Conservation (phyloP, 1,284 basidiomycete species). For the Naganishia liquefaciens region DNA sequence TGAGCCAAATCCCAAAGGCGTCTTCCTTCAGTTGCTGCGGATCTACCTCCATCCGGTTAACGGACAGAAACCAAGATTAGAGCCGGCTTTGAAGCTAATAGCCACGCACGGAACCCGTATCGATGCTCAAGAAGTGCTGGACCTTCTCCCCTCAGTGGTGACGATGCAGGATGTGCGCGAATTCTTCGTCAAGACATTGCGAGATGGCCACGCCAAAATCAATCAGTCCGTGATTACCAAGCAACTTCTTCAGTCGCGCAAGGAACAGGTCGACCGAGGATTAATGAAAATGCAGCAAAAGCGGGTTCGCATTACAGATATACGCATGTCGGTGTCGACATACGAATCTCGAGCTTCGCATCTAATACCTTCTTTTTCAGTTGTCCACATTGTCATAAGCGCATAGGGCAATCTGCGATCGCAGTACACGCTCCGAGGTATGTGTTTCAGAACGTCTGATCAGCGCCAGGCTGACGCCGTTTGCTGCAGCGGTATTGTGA, state of each 20-base stretch:
- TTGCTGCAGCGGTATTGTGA: constrained; percentile 75
- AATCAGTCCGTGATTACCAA: constrained; percentile 70
- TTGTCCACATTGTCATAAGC: constrained; percentile 93
- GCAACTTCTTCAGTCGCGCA: constrained; percentile 67
- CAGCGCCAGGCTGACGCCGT: constrained; percentile 38
- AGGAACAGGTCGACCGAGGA: constrained; percentile 69
- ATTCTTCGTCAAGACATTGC: constrained; percentile 74
- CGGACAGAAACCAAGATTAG: constrained; percentile 57
- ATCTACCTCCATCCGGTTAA: constrained; percentile 77
- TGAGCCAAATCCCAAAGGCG: constrained; percentile 61
- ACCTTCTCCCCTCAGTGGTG: constrained; percentile 84
- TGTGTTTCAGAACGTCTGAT: constrained; percentile 26
- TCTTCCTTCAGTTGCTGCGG: constrained; percentile 82
- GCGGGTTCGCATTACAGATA: constrained; percentile 87
- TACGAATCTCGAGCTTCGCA: not conserved
- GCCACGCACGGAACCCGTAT: constrained; percentile 77
- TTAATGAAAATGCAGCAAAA: constrained; percentile 74
- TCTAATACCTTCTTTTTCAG: constrained; percentile 55
- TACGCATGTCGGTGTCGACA: constrained; percentile 68
- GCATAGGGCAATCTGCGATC: constrained; percentile 90
- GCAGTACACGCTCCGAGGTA: constrained; percentile 85
- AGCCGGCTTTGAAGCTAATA: constrained; percentile 80
- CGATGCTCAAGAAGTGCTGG: constrained; percentile 74
- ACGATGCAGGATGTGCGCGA: constrained; percentile 73
- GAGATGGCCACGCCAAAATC: constrained; percentile 58